These are phyloP conservation scores for Chrysopogon serrulatus DNA, from an alignment of 176 grass and related monocot genomes.

Conservation along the genomic window DNA sequence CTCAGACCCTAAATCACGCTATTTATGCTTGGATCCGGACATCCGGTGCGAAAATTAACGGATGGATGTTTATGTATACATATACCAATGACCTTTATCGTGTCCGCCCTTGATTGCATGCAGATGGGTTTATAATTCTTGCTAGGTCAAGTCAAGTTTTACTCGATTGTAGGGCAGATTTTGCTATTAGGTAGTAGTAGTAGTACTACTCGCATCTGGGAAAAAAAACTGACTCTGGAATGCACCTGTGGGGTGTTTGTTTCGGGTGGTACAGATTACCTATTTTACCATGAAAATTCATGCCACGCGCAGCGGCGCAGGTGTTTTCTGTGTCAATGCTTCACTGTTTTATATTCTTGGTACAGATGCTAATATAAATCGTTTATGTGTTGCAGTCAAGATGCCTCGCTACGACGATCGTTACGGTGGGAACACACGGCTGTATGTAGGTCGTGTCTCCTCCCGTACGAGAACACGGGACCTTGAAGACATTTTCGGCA, in stretches of 20 bases:
- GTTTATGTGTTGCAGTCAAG: conserved; percentile 32
- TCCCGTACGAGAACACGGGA: conserved; percentile 69
- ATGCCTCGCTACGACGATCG: conserved; percentile 94
- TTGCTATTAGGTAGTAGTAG: neutral
- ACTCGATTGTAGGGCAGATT: neutral
- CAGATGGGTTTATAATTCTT: neutral
- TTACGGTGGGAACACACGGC: conserved; percentile 51
- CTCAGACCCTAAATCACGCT: neutral
- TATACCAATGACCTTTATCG: too few relatives aligned
- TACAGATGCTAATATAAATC: neutral
- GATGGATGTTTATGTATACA: too few relatives aligned
- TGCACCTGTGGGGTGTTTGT: neutral
- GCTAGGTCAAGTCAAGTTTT: neutral
- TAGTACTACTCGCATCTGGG: neutral
- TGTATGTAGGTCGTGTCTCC: conserved; percentile 87
- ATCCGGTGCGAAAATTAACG: too few relatives aligned
- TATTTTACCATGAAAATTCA: neutral
- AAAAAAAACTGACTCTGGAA: neutral
- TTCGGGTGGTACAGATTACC: neutral
- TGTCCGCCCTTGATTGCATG: too few relatives aligned
- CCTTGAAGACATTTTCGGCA: conserved; percentile 77
- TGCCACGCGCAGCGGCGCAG: too few relatives aligned
- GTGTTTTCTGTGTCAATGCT: neutral
- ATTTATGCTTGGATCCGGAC: too few relatives aligned
- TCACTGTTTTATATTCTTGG: neutral